Percentiles rank a stretch among this genome's conserved stretches.
phyloP scores from a whole-genome alignment of 192 early-diverging fungal genomes.

The Mortierella hygrophila region DNA sequence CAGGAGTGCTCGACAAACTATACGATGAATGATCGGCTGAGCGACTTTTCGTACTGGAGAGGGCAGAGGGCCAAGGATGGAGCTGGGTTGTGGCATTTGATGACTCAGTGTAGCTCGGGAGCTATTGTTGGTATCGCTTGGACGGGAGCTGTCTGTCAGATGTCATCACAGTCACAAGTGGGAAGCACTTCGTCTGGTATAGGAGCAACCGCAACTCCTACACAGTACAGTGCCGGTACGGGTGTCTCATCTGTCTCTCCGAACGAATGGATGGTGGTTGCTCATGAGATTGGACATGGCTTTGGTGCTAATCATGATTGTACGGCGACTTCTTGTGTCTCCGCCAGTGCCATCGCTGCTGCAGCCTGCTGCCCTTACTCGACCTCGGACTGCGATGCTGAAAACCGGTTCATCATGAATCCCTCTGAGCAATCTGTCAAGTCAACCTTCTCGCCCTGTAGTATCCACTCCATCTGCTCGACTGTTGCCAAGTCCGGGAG shows the following conservation, averaged over 20 bases:
- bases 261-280: slow-evolving; percentile 93
- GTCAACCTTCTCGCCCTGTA: slow-evolving; percentile 68
- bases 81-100: slow-evolving; percentile 90
- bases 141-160: slow-evolving; percentile 78
- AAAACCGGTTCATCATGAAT: slow-evolving; percentile 77
- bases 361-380: slow-evolving; percentile 80
- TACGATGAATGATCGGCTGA: slow-evolving; percentile 78
- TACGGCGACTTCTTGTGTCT: slow-evolving; percentile 71
- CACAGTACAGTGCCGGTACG: slow-evolving; percentile 77
- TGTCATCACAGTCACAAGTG: slow-evolving; percentile 60
- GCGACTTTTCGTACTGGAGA: slow-evolving; percentile 91
- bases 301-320: slow-evolving; percentile 91
- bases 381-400: slow-evolving; percentile 70
- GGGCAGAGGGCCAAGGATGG: slow-evolving; percentile 70
- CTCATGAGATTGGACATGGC: slow-evolving; percentile 93
- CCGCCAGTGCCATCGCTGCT: slow-evolving; percentile 29
- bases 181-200: background rate
- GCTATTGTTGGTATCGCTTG: slow-evolving; percentile 85
- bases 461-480: slow-evolving; percentile 41
- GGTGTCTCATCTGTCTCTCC: slow-evolving; percentile 85
- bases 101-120: slow-evolving; percentile 78
- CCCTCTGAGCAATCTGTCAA: slow-evolving; percentile 73
- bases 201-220: background rate
- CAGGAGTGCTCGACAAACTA: slow-evolving; percentile 76
- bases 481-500: slow-evolving; percentile 6